A percentile compares a stretch with the other conserved stretches of the same genome.
Conservation (phyloP, 108 stramenopile genomes). For the Skeletonema marinoi region DNA sequence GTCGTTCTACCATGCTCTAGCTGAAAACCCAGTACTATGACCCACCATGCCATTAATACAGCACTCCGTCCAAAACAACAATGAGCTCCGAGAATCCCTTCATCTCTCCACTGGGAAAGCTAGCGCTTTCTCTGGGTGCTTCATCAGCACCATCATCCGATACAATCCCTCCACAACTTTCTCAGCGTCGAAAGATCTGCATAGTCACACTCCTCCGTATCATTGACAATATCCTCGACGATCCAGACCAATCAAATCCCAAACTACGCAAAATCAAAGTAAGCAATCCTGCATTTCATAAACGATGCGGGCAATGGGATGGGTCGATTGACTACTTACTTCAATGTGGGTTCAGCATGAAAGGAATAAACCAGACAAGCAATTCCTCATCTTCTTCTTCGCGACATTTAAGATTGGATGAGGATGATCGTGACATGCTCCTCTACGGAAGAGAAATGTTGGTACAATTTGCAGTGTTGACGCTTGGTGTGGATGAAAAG, state of each 20-base stretch:
- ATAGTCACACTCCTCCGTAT: constrained; percentile 45
- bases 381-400: not conserved
- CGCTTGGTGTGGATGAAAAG: constrained; percentile 5
- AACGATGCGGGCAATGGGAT: constrained; percentile 33
- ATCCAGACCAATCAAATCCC: constrained; percentile 20
- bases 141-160: not conserved
- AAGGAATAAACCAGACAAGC: not conserved
- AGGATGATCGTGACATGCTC: constrained; percentile 21
- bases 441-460: constrained; percentile 19
- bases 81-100: not conserved
- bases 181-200: constrained; percentile 16
- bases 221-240: constrained; percentile 51
- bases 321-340: constrained; percentile 47
- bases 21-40: no score
- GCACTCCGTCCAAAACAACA: not conserved
- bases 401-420: constrained; percentile 10
- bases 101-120: not conserved
- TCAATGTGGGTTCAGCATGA: constrained; percentile 40
- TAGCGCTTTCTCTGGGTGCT: not conserved
- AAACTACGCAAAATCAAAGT: constrained; percentile 53
- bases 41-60: no score
- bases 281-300: constrained; percentile 35
- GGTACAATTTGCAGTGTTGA: constrained; percentile 25
- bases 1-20: no score
- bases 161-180: not conserved